A percentile compares a stretch with the other conserved stretches of the same genome.
Conservation (phyloP, 805 yeast species). For the Lipomyces chichibuensis region DNA sequence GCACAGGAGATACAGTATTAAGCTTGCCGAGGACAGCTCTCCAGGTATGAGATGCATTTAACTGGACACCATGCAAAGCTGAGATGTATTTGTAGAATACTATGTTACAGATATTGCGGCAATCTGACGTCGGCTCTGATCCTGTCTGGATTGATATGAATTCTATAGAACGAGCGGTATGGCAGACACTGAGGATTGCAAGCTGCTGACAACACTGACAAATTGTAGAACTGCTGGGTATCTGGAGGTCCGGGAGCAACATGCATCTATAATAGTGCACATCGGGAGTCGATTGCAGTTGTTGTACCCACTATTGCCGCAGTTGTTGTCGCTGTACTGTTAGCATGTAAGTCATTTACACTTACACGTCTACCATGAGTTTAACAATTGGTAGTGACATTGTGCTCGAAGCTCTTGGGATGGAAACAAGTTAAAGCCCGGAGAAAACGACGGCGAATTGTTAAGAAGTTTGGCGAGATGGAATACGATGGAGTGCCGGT, state of each 20-base stretch:
- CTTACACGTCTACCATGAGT: neutral
- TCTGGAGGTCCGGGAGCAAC: constrained; percentile 31
- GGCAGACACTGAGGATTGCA: neutral
- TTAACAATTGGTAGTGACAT: constrained; percentile 16
- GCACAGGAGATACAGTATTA: constrained; percentile 22
- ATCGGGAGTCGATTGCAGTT: constrained; percentile 11
- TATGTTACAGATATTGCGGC: constrained; percentile 19
- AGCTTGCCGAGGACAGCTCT: constrained; percentile 32
- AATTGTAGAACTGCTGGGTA: constrained; percentile 29
- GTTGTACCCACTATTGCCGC: constrained; percentile 33
- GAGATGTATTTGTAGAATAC: constrained; percentile 10
- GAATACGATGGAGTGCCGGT: constrained; percentile 36
- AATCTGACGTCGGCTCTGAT: constrained; percentile 5
- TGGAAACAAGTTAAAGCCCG: constrained; percentile 30
- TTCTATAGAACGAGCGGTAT: constrained; percentile 24
- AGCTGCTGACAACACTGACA: neutral
- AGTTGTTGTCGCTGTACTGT: constrained; percentile 19
- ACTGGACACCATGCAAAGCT: neutral
- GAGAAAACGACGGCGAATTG: constrained; percentile 21
- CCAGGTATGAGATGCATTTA: constrained; percentile 7
- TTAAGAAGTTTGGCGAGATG: constrained; percentile 29
- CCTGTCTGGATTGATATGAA: constrained; percentile 32
- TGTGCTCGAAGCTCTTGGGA: constrained; percentile 25
- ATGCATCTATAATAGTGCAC: constrained; percentile 15
- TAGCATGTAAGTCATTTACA: constrained; percentile 18